Evolutionary conservation across 164 flowering plant species (phyloP).

Genomic region (Tinospora cordifolia): DNA sequence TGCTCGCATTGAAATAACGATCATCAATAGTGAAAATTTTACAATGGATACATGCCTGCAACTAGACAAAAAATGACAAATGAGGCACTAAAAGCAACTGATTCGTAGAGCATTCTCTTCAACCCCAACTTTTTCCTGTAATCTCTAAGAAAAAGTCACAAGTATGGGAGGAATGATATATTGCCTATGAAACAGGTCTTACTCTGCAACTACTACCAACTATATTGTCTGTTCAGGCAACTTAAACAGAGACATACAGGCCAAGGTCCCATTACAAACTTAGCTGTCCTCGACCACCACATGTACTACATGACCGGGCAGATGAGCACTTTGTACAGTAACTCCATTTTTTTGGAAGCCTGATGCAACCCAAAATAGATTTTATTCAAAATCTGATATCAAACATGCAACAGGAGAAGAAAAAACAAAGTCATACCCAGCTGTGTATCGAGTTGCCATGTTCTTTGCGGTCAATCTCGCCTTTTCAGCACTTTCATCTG

Average conservation of each 20-base stretch:
- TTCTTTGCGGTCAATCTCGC: conserved; percentile 73
- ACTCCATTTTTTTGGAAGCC: conserved; percentile 99
- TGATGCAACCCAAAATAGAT: conserved; percentile 16
- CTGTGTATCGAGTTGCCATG: conserved; percentile 89
- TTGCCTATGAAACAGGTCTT: not conserved
- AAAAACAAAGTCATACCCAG: conserved; percentile 43
- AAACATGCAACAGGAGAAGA: not conserved
- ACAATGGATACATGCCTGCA: no score
- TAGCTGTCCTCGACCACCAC: conserved; percentile 64
- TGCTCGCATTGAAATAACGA: no score
- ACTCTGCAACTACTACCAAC: not conserved
- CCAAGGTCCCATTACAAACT: conserved; percentile 12
- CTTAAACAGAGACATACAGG: not conserved
- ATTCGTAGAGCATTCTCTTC: no score
- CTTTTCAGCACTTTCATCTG: conserved; percentile 68
- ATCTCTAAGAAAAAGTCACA: no score
- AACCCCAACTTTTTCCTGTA: no score
- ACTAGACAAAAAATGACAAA: no score
- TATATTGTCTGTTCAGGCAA: not conserved
- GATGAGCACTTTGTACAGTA: conserved; percentile 90
- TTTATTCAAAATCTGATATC: not conserved
- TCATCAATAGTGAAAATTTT: no score
- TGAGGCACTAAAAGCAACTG: no score
- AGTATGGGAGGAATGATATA: no score
- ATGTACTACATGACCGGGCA: conserved; percentile 61